phyloP scores from a whole-genome alignment of 1,139 yeast genomes.

The Protomyces lactucae-debilis region DNA sequence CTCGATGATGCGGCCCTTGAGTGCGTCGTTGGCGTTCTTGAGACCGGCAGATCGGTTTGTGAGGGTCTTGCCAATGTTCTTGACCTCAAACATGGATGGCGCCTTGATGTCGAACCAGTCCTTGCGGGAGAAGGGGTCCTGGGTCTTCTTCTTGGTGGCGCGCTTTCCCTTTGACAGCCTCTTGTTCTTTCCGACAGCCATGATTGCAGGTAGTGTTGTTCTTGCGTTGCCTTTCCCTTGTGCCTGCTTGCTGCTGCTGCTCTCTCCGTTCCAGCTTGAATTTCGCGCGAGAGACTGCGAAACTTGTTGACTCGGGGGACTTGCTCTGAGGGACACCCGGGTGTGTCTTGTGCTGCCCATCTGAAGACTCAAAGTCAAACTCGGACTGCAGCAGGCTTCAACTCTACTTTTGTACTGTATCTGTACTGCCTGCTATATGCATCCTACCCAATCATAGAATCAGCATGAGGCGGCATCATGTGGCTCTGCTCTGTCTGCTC shows the following conservation, averaged over 20 bases:
- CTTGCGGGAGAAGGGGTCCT: constrained; percentile 92
- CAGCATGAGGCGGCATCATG: neutral
- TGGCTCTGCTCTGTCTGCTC: neutral
- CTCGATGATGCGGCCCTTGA: constrained; percentile 86
- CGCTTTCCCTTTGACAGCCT: constrained; percentile 94
- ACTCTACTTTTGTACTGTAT: too few relatives aligned
- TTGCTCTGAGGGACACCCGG: neutral
- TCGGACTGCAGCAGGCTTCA: too few relatives aligned
- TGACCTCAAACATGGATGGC: constrained; percentile 89
- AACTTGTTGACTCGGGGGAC: neutral
- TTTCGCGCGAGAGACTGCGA: too few relatives aligned
- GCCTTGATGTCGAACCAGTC: constrained; percentile 93
- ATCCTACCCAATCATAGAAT: too few relatives aligned
- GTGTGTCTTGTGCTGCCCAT: neutral
- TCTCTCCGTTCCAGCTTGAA: too few relatives aligned
- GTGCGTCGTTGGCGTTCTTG: constrained; percentile 85
- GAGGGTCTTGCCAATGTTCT: constrained; percentile 90
- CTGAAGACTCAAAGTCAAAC: neutral
- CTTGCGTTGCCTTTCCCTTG: neutral
- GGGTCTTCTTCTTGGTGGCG: constrained; percentile 92
- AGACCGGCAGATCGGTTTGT: constrained; percentile 93
- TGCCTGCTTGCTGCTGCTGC: neutral
- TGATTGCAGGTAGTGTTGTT: constrained; percentile 16
- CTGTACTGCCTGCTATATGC: too few relatives aligned
- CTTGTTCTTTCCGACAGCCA: constrained; percentile 98